Base-by-base conservation (phyloP, 1,284 basidiomycete genomes). In the Moniliella sp. region DNA sequence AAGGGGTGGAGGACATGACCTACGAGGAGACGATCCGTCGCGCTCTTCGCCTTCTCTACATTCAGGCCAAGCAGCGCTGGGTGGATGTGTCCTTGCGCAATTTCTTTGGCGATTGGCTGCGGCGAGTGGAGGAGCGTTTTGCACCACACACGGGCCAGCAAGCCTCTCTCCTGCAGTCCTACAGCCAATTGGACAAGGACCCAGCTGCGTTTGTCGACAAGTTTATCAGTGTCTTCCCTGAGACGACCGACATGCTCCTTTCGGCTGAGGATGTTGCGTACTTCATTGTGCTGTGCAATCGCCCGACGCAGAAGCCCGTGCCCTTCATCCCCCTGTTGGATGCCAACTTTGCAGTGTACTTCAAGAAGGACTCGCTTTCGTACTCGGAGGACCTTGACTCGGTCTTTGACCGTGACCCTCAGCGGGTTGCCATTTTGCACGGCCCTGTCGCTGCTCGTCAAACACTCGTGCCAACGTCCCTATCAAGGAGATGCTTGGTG, bases 271-370 rank as follows among this genome's bases (percentile, higher is more conserved):
- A 97, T 63, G 76, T 78, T 43, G 78, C 81, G 0, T 97, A 75
- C 67, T 94, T 97, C 73, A 71, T 99, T 29, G 76, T 78, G 23
- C 88, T 97, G 54, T 71, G 79, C 27, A 84, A 93, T 63, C 73
- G 91, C 34, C 81, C 81, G 10, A 81, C 82, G 10, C 88, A 97
- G 69, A 99, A 97, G 67, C 91, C 91, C 0, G 86, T 78, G 5
- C 91, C 88, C 1, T 97, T 94, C 69, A 93, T 97, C 49, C 86
- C 88, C n/a, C 75, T 94, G 31, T 71, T 97, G 30, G 86, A 94
- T 62, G 72, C 42, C 32, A 45, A 42, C 34, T 93, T 97, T 60
- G 82, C 88, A 62, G 82, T 93, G 34, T 93, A 86, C 18, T 53
- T 53, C 35, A 57, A 36, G 34, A 59, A 83, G 79, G 86, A 93